Evolutionary conservation across 306 rosid genomes (phyloP), one percentile per base, ranked within the genome.

Genomic region (Morella rubra): DNA sequence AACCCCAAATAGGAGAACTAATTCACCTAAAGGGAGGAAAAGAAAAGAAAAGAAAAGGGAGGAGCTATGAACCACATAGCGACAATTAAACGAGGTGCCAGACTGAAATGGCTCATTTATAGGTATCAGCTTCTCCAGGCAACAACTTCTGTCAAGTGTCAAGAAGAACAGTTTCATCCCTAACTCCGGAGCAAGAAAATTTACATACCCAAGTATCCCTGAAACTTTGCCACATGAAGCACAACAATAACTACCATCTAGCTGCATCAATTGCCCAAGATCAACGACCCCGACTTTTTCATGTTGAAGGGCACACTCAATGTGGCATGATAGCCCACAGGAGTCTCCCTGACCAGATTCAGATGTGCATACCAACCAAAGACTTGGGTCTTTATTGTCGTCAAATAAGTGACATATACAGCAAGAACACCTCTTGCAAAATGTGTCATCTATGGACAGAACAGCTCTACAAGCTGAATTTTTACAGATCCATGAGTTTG

Each of bases 371-470:
- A 91, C 99, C 84, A 92, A 83, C 99, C 99, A 96, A 80, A 96
- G 99, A 79, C 99, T 96, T 44, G 99, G 99, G 80, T 96, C 99
- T 90, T 96, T 96, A 84, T 96, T 96, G 86, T 96, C 99, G 73
- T 96, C 99, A 70, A 91, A 96, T 69, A 88, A 87, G 74, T 96
- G 99, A 73, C 99, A 96, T 74, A 96, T 96, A 82, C 99, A 92
- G 83, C 99, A 96, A 53, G 99, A 96, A 84, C 99, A 96, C 91
- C 99, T 91, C 88, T 84, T 91, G 88, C 99, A 96, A 78, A 96
- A 96, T 44, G 98, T 88, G 89, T 89, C 93, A 70, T 96, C 96
- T 81, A 84, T 83, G 45, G 99, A 89, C 49, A 96, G 83, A 83
- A 96, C 90, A 19, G 99, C 99, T 86, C 97, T 86, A 73, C 99